Evolutionary conservation across 805 yeast genomes (phyloP), one percentile per base, ranked within the genome.

Genomic region (Yamadazyma philogaea): DNA sequence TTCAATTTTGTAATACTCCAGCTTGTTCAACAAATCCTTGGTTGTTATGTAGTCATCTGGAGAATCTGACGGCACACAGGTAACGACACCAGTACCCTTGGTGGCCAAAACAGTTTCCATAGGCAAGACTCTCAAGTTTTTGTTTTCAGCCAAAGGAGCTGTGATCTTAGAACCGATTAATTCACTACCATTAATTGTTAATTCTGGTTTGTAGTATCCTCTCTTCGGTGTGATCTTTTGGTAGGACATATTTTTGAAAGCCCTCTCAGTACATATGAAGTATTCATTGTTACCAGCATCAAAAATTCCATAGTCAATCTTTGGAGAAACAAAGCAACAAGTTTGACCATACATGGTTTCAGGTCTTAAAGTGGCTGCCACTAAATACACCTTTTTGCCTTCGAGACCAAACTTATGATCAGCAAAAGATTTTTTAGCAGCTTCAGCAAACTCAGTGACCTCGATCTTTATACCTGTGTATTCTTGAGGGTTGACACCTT

Each of bases 331-430:
- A 57, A 91, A 93, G 77, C 97, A 90, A 75, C 96, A 87, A 4
- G 96, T 87, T 74, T 93, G 98, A 50, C 97, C 98, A 60, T 90
- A 90, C 97, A 93, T 88, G 54, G 99, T 93, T 72, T 93, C 99
- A 24, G 99, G 97, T 72, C 99, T 83, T 60, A 93, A 79, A 54
- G 99, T 93, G 21, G 98, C 98, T 46, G 99, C 99, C 38, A 93
- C 88, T 47, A 93, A 74, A 70, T 63, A 88, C 21, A 89, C 74
- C 54, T 82, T 84, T 71, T 86, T 87, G 45, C 66, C 71, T 19
- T 61, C 53, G 20, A 68, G 44, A 44, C 72, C 75, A 40, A 80
- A 69, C 30, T 69, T 68, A 43, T 77, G 70, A 41, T 70, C 72
- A 39, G 69, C 69, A 35, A 74, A 69, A 30, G 71, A 61, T 53